Evolutionary conservation across 179 eudicot genomes (phyloP), one percentile per base, ranked within the genome.

Genomic region (Camellia oleifera): DNA sequence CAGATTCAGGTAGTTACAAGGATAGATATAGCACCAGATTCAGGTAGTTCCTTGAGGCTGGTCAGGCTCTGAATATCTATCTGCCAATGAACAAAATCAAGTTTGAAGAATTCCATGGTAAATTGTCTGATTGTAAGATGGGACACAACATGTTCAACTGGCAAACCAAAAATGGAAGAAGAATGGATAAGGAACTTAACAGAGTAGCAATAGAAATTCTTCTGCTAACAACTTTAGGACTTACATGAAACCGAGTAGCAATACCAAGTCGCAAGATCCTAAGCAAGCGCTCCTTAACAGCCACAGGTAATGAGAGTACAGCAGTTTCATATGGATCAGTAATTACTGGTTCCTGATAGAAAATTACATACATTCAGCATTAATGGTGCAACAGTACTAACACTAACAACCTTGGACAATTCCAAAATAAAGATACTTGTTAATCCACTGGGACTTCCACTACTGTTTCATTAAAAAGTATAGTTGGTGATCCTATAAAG

Each of bases 271-370:
- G 87, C 58, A 92, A 82, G 76, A 92, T 88, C 80, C 94, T 87
- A 82, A 92, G 91, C 60, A 92, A 73, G 62, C 97, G 92, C 87
- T 89, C 97, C 80, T 87, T 90, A 74, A 91, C 85, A 68, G 90
- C 82, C 50, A 76, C 80, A 50, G 94, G 90, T 78, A 92, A 79
- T 63, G 89, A 81, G 64, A 87, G 73, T 72, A 92, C 90, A 77
- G 90, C 90, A 79, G 90, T 90, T 88, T 92, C 97, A 82, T 92
- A 91, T n/a, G 92, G 88, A 85, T 92, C 97, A 74, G 81, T 50
- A 76, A 77, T 81, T 73, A 77, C 80, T 18, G 83, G 83, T 50
- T 82, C 93, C 93, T 92, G 89, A 69, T 15, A 40, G 17, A 46
- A 26, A 72, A 48, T 2, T 10, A 69, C 7, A 58, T n/a, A 6